These are phyloP conservation scores for Cladophialophora chaetospira DNA, from an alignment of 2,329 filamentous ascomycete species.

Conservation along the genomic window DNA sequence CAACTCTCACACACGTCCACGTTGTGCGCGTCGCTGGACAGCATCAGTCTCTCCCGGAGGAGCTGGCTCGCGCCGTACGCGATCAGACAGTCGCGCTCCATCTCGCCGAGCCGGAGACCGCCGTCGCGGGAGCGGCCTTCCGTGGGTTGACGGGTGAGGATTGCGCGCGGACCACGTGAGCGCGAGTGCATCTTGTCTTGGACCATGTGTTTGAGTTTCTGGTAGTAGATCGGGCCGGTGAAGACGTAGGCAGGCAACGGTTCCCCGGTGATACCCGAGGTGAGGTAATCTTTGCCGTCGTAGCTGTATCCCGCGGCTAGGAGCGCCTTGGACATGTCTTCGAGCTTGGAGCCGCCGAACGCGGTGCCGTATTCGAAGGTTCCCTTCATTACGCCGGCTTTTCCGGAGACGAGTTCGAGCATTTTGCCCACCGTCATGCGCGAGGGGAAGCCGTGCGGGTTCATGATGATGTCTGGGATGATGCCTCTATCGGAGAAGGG, in stretches of 20 bases:
- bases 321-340: constrained; percentile 84
- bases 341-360: constrained; percentile 80
- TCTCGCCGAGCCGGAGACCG: constrained; percentile 90
- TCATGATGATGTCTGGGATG: constrained; percentile 99
- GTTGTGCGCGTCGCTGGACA: constrained; percentile 84
- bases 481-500: constrained; percentile 90
- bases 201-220: constrained; percentile 99
- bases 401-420: constrained; percentile 90
- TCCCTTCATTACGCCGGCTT: constrained; percentile 84
- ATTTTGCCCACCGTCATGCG: constrained; percentile 99
- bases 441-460: constrained; percentile 98
- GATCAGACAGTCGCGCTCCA: constrained; percentile 98
- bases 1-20: constrained; percentile 94
- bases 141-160: constrained; percentile 91
- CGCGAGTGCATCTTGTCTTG: constrained; percentile 99
- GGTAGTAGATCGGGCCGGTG: constrained; percentile 98
- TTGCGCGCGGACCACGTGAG: constrained; percentile 83
- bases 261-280: constrained; percentile 92
- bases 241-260: constrained; percentile 94
- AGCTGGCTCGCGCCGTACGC: constrained; percentile 94
- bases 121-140: constrained; percentile 92
- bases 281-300: constrained; percentile 96
- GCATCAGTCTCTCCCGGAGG: constrained; percentile 89
- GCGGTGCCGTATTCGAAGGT: constrained; percentile 85
- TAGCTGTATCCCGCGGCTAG: constrained; percentile 91